phyloP scores from a whole-genome alignment of 2,329 filamentous ascomycete species.

The Piedraia hortae region DNA sequence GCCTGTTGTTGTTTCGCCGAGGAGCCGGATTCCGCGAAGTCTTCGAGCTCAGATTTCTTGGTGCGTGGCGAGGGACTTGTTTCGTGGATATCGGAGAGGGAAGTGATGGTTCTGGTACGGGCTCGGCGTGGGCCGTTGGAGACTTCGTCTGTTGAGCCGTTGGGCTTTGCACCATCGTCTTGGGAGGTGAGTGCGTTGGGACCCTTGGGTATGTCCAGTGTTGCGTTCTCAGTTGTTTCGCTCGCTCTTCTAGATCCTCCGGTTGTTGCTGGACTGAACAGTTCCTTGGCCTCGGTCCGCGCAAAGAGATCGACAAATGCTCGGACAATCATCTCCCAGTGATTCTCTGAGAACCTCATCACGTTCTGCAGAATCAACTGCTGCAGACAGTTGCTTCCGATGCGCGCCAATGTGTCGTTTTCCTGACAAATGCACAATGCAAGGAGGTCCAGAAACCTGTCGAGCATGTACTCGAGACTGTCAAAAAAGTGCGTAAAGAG shows the following conservation, averaged over 20 bases:
- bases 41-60: conserved; percentile 34
- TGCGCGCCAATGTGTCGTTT: conserved; percentile 91
- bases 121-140: conserved; percentile 13
- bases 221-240: conserved; percentile 3
- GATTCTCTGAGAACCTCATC: conserved; percentile 56
- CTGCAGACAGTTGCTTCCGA: conserved; percentile 93
- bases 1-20: conserved; percentile 46
- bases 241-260: conserved; percentile 3
- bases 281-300: conserved; percentile 73
- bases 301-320: conserved; percentile 92
- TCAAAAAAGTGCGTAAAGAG: conserved; percentile 98
- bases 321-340: conserved; percentile 86
- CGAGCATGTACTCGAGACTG: conserved; percentile 86
- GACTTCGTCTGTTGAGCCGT: conserved; percentile 16
- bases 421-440: conserved; percentile 96
- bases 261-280: conserved; percentile 58
- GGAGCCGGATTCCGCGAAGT: conserved; percentile 43
- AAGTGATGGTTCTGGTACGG: conserved; percentile 2
- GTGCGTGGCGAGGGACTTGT: conserved; percentile 1
- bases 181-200: conserved; percentile 1
- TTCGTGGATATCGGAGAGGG: conserved; percentile 2
- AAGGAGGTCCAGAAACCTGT: conserved; percentile 82
- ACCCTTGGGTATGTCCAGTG: conserved; percentile 5
- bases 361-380: conserved; percentile 94
- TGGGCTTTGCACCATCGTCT: conserved; percentile 1